Conservation (phyloP, 495 filamentous ascomycete genomes). For the Neurospora hispaniola region DNA sequence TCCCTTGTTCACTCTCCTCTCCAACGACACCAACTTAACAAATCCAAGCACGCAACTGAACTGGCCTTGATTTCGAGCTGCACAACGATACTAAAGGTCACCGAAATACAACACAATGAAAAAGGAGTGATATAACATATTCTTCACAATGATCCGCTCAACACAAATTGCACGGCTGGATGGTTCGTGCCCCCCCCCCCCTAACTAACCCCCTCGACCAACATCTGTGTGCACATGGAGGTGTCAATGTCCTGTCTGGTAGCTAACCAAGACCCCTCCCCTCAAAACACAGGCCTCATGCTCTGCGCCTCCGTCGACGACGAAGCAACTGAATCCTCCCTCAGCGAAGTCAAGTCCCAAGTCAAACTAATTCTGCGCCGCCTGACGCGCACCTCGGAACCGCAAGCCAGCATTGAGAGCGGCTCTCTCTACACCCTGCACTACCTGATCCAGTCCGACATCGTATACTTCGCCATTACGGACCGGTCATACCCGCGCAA, state of each 20-base stretch:
- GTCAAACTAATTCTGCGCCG: conserved; percentile 81
- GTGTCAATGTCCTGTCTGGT: not conserved
- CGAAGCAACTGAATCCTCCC: conserved; percentile 56
- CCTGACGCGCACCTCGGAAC: conserved; percentile 76
- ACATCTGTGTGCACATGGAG: not conserved
- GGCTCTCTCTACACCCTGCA: conserved; percentile 66
- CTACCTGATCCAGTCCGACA: conserved; percentile 70
- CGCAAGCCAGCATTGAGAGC: conserved; percentile 85
- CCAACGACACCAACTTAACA: not conserved
- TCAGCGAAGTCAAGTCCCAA: conserved; percentile 81
- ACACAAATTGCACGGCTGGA: conserved; percentile 91
- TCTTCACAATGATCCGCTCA: conserved; percentile 72
- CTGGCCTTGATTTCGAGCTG: not conserved
- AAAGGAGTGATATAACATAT: not conserved
- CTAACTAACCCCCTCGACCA: not conserved
- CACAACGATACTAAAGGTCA: not conserved
- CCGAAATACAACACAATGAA: not conserved
- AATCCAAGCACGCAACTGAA: not conserved
- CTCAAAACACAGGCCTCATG: conserved; percentile 58
- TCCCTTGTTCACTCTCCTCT: not conserved
- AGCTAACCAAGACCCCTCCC: conserved; percentile 10
- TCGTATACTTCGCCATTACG: conserved; percentile 89
- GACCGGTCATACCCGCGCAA: conserved; percentile 94
- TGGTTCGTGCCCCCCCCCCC: conserved; percentile 42
- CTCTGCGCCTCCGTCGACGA: conserved; percentile 93